Base-by-base conservation (phyloP, 306 rosid genomes). In the Vigna radiata region DNA sequence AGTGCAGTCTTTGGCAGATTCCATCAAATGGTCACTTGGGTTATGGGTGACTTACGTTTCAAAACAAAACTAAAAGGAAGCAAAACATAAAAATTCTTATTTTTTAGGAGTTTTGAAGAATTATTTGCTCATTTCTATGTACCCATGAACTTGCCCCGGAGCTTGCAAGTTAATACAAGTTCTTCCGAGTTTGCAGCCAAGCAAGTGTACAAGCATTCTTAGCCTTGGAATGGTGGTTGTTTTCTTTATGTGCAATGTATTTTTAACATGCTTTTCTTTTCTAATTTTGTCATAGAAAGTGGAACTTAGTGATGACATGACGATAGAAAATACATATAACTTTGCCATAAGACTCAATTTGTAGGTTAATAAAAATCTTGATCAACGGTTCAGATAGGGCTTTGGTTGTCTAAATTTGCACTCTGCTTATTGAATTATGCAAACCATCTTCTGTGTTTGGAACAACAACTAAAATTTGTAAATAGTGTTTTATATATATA, bases 301-400 rank as follows among this genome's bases (percentile, higher is more conserved):
- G 11, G 63, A 76, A 68, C 10, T 44, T 77, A 66, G 41, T 58
- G 46, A 54, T 36, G 33, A 27, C n/a, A 21, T 23, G 25, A 44
- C 25, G 8, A 0, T 64, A 18, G 67, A 31, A 18, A 63, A 15
- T 0, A 19, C 63, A 75, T 44, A 2, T 52, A 68, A 58, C 29
- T 74, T 55, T 62, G 43, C 55, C 41, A n/a, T 46, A 54, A 17
- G 68, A 66, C 58, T 61, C 25, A 54, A 48, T 29, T 36, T 79
- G 18, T 17, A 15, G 11, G 76, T 10, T 29, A 76, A 72, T 65
- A 11, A 58, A 68, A 75, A 56, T 39, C 70, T 43, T 61, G 25
- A 60, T 78, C 50, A 60, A 19, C 47, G 23, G 63, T 46, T 37
- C 73, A 41, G 18, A 47, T 39, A 8, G 59, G 49, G 27, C 33